Conservation (phyloP, 2,329 filamentous ascomycete species). For the Phoma sp. region DNA sequence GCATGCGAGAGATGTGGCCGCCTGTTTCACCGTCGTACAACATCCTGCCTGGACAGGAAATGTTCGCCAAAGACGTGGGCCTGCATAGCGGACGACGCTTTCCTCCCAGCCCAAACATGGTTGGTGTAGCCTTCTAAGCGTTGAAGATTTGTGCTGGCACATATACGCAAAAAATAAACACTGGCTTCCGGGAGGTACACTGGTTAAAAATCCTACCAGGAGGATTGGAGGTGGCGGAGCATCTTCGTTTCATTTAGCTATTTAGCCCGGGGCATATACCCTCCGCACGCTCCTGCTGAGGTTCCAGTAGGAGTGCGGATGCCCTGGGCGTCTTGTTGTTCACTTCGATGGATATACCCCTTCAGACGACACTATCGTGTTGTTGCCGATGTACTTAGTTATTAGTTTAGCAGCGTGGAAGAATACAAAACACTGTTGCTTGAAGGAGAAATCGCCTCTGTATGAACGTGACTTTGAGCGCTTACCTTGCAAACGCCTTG, state of each 20-base stretch:
- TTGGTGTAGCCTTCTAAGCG: conserved; percentile 46
- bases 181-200: no score
- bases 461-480: no score
- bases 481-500: no score
- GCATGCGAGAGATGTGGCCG: conserved; percentile 32
- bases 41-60: conserved; percentile 43
- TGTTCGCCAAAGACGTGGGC: conserved; percentile 29
- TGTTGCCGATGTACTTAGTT: conserved; percentile 2
- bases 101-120: conserved; percentile 28
- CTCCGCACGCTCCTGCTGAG: not conserved
- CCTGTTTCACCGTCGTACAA: conserved; percentile 37
- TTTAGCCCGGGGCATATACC: conserved; percentile 7
- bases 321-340: conserved; percentile 1
- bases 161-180: not conserved
- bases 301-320: not conserved
- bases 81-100: conserved; percentile 19
- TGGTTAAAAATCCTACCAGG: no score
- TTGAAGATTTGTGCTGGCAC: conserved; percentile 2
- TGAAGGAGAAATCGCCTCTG: not conserved
- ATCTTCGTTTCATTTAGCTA: not conserved
- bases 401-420: not conserved
- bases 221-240: no score
- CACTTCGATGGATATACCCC: conserved; percentile 20
- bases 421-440: not conserved
- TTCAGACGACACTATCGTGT: not conserved